Percentiles rank a stretch among this genome's conserved stretches.
Conservation (phyloP, 345 rosid genomes). For the Dimocarpus longan region DNA sequence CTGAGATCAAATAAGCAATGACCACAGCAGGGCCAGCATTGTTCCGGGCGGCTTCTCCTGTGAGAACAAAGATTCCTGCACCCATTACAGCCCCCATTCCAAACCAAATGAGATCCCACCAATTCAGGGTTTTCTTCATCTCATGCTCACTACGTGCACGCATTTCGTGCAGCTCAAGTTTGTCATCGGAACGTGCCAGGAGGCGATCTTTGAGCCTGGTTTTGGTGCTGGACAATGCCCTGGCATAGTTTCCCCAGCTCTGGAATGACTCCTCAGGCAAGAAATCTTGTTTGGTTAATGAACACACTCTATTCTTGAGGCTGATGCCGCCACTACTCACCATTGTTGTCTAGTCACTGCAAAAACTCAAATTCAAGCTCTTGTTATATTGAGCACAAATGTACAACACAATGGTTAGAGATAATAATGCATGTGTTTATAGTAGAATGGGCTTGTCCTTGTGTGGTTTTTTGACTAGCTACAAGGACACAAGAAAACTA, state of each 20-base stretch:
- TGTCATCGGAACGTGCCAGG: conserved; percentile 50
- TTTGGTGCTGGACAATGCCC: conserved; percentile 51
- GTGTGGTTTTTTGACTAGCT: too few relatives aligned
- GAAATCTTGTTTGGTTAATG: conserved; percentile 47
- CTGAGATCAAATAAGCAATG: conserved; percentile 53
- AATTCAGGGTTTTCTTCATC: conserved; percentile 59
- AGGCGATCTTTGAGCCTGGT: conserved; percentile 58
- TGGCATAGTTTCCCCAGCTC: conserved; percentile 49
- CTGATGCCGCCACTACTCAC: conserved; percentile 17
- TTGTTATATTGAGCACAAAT: background rate
- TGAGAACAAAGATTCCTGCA: conserved; percentile 67
- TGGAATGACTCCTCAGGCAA: conserved; percentile 69
- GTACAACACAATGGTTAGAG: background rate
- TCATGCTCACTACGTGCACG: conserved; percentile 52
- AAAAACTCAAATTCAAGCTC: background rate
- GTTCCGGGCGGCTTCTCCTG: conserved; percentile 58
- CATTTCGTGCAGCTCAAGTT: conserved; percentile 48
- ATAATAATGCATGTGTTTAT: background rate
- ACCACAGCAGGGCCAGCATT: conserved; percentile 56
- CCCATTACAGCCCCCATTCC: conserved; percentile 65
- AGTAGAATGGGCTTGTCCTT: background rate
- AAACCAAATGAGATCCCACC: conserved; percentile 77
- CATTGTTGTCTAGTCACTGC: conserved; percentile 15
- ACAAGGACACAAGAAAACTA: background rate
- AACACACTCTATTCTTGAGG: conserved; percentile 30